Evolutionary conservation across 495 filamentous ascomycete genomes (phyloP).

Genomic region (Daldinia caldariorum): DNA sequence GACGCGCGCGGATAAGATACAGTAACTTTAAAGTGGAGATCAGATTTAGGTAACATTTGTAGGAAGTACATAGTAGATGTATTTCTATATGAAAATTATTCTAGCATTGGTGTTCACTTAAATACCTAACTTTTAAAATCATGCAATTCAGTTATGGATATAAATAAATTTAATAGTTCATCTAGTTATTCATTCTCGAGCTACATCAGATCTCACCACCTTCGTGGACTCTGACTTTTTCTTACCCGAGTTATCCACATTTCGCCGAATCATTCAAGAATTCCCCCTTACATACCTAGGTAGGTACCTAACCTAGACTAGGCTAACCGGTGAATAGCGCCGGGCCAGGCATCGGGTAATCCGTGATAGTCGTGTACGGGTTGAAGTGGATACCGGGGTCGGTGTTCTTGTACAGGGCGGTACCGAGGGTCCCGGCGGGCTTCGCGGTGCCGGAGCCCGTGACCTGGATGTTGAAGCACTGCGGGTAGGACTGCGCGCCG

Average conservation of each 20-base stretch:
- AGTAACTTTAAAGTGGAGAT: not conserved
- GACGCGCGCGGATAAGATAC: conserved; percentile 1
- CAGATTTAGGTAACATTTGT: too few species aligned
- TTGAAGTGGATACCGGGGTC: conserved; percentile 67
- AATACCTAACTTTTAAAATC: not conserved
- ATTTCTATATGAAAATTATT: not conserved
- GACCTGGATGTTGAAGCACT: conserved; percentile 73
- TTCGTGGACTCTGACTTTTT: not conserved
- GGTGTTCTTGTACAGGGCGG: conserved; percentile 62
- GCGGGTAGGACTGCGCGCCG: conserved; percentile 74
- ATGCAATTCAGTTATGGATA: not conserved
- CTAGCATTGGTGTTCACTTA: not conserved
- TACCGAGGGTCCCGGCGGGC: conserved; percentile 64
- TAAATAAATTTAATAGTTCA: not conserved
- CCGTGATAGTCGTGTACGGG: conserved; percentile 60
- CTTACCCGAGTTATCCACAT: not conserved
- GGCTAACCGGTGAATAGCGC: conserved; percentile 39
- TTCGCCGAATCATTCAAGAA: not conserved
- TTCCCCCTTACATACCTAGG: not conserved
- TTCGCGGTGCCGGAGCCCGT: conserved; percentile 66
- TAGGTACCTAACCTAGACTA: too few species aligned
- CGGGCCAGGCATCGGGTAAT: conserved; percentile 48
- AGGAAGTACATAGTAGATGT: not conserved
- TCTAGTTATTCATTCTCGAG: not conserved
- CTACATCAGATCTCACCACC: too few species aligned